Evolutionary conservation across 192 early-diverging fungal species (phyloP).

Genomic region (Coemansia aciculifera): DNA sequence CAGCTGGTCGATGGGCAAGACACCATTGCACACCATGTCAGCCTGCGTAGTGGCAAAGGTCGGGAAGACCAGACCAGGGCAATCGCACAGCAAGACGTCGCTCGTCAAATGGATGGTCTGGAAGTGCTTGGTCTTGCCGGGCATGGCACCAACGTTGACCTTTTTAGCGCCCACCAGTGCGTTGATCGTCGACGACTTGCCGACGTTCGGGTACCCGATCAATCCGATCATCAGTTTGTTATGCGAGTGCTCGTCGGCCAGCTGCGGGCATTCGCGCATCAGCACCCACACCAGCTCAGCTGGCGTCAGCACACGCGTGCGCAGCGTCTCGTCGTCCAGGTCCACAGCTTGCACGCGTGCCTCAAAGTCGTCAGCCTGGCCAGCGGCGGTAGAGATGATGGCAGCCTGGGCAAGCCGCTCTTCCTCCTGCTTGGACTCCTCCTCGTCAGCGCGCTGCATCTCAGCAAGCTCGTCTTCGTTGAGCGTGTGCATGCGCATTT

Average conservation of each 20-base stretch:
- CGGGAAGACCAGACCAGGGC: conserved; percentile 98
- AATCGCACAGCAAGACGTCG: conserved; percentile 91
- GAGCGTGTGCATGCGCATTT: conserved; percentile 32
- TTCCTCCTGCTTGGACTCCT: conserved; percentile 13
- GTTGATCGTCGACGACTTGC: conserved; percentile 99
- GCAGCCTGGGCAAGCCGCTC: conserved; percentile 26
- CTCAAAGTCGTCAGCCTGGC: conserved; percentile 35
- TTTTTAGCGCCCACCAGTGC: conserved; percentile 90
- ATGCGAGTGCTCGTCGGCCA: conserved; percentile 41
- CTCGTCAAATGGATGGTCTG: conserved; percentile 95
- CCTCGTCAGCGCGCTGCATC: conserved; percentile 8
- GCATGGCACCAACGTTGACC: conserved; percentile 94
- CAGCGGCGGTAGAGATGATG: conserved; percentile 8
- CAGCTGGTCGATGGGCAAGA: conserved; percentile 98
- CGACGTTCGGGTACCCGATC: conserved; percentile 99
- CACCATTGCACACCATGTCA: conserved; percentile 98
- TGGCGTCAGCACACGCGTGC: conserved; percentile 64
- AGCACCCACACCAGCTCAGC: conserved; percentile 71
- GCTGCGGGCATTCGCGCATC: conserved; percentile 57
- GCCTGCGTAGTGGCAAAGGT: conserved; percentile 97
- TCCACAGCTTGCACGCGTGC: conserved; percentile 39
- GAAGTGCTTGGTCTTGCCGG: conserved; percentile 99
- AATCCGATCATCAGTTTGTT: conserved; percentile 85
- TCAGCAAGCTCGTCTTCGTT: conserved; percentile 34
- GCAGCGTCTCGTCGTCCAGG: conserved; percentile 40